Evolutionary conservation across 2,329 filamentous ascomycete genomes (phyloP), one percentile per base, ranked within the genome.

Genomic region (Cercospora sesami): DNA sequence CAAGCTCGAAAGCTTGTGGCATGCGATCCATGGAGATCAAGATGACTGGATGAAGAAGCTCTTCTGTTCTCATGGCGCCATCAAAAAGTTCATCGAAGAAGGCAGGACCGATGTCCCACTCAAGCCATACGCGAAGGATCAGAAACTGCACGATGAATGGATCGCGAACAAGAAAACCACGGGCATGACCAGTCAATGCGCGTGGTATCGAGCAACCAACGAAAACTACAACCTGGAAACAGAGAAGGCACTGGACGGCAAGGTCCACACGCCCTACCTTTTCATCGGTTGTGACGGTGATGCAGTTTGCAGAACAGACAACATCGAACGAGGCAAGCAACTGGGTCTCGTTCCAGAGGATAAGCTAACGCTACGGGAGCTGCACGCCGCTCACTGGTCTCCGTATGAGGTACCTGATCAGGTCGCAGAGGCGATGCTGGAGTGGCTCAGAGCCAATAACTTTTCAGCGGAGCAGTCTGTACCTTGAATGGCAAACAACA

Each of bases 21-120:
- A 73, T 57, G 72, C 71, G 5, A 63, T 72, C 8, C 74, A 77
- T 59, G 74, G 72, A 53, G 66, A 71, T 28, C 39, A 62, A 4
- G 59, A 68, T 2, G 64, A 70, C 9, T 71, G 66, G 57, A 74
- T 80, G 76, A 74, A 76, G 16, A 68, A 78, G 10, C 75, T 81
- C 36, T 81, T 81, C 71, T 81, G 80, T 64, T 69, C 63, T 0
- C 74, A 74, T 0, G 80, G 77, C 42, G 80, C 75, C 4, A 76
- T 82, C 71, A 75, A 79, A 8, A 67, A 71, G 1, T 77, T 68
- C 62, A 23, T 77, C 42, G 45, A 45, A 4, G 26, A 60, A 3
- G 66, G 68, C 26, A 69, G 73, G 12, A 71, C 69, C 12, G 74
- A 77, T 39, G 68, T 73, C 6, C 70, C 75, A 10, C 61, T 81